phyloP scores from a whole-genome alignment of 768 basidiomycete genomes.

The Naganishia antarctica region DNA sequence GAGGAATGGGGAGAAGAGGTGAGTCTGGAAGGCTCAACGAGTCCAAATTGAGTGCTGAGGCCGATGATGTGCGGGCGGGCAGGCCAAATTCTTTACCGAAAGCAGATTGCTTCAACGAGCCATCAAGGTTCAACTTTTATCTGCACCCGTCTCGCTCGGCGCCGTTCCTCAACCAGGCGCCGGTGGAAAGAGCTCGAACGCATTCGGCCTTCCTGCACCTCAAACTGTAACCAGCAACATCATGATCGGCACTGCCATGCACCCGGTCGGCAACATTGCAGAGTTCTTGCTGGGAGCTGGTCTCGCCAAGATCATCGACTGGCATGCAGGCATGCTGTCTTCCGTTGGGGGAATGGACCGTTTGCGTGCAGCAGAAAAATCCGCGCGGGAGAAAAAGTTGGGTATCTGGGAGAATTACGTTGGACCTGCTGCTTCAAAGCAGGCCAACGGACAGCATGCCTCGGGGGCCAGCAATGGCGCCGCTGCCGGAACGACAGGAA shows the following conservation, averaged over 20 bases:
- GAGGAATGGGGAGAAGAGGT: constrained; percentile 90
- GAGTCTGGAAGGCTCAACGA: constrained; percentile 32
- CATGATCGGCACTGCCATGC: constrained; percentile 77
- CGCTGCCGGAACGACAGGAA: constrained; percentile 29
- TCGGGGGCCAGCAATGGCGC: constrained; percentile 15
- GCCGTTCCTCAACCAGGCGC: constrained; percentile 73
- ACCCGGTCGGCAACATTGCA: constrained; percentile 91
- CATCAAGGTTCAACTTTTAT: constrained; percentile 48
- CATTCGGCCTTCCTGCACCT: constrained; percentile 49
- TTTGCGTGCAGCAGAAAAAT: constrained; percentile 74
- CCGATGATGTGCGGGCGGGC: constrained; percentile 41
- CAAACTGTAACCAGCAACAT: constrained; percentile 67
- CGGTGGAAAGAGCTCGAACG: constrained; percentile 70
- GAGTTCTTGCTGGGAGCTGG: constrained; percentile 79
- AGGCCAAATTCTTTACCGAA: constrained; percentile 90
- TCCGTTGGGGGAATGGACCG: constrained; percentile 78
- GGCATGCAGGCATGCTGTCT: constrained; percentile 94
- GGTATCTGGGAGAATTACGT: constrained; percentile 45
- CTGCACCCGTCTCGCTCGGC: constrained; percentile 61
- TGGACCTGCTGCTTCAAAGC: constrained; percentile 32
- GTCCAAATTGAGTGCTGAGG: neutral
- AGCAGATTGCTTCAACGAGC: constrained; percentile 44
- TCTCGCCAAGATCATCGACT: constrained; percentile 86
- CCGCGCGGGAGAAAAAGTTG: constrained; percentile 55
- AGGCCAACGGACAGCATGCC: constrained; percentile 50